These are phyloP conservation scores for Fraxinus americana DNA, from an alignment of 257 asterid species.

Conservation along the genomic window DNA sequence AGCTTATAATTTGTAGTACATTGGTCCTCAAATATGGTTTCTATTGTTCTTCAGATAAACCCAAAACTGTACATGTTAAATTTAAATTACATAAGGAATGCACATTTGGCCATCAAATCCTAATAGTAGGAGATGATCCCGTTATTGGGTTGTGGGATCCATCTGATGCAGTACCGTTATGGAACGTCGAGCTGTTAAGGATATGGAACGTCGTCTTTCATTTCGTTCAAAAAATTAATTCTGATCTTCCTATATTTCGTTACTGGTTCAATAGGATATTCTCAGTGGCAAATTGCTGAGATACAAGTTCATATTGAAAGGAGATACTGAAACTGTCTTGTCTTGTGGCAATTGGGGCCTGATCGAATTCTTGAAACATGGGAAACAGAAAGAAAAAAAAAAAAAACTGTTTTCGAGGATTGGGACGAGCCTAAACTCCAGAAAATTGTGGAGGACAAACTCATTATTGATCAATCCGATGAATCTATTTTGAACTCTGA, in stretches of 20 bases:
- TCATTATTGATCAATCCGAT: slow-evolving; percentile 20
- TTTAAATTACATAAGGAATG: slow-evolving; percentile 65
- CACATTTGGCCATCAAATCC: slow-evolving; percentile 68
- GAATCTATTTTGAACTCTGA: slow-evolving; percentile 21
- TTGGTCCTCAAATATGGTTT: slow-evolving; percentile 4
- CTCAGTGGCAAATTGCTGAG: slow-evolving; percentile 56
- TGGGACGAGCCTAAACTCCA: slow-evolving; percentile 65
- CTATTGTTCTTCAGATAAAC: slow-evolving; percentile 38
- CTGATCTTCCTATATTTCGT: slow-evolving; percentile 23
- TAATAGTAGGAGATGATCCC: slow-evolving; percentile 76
- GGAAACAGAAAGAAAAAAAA: slow-evolving; percentile 49
- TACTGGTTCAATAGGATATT: slow-evolving; percentile 46
- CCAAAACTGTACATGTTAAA: slow-evolving; percentile 53
- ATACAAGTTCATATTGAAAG: slow-evolving; percentile 69
- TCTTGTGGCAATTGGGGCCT: slow-evolving; percentile 84
- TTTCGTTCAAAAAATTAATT: not conserved
- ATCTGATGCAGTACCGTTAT: slow-evolving; percentile 62
- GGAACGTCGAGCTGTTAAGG: slow-evolving; percentile 70
- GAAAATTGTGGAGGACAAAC: slow-evolving; percentile 53
- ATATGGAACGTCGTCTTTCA: slow-evolving; percentile 12
- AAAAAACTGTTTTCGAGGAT: slow-evolving; percentile 57
- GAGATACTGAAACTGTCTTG: slow-evolving; percentile 24
- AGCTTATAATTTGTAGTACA: not conserved
- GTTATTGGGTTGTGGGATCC: slow-evolving; percentile 78
- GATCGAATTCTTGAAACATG: slow-evolving; percentile 69